phyloP scores from a whole-genome alignment of 306 rosid genomes.

The Sesbania bispinosa region DNA sequence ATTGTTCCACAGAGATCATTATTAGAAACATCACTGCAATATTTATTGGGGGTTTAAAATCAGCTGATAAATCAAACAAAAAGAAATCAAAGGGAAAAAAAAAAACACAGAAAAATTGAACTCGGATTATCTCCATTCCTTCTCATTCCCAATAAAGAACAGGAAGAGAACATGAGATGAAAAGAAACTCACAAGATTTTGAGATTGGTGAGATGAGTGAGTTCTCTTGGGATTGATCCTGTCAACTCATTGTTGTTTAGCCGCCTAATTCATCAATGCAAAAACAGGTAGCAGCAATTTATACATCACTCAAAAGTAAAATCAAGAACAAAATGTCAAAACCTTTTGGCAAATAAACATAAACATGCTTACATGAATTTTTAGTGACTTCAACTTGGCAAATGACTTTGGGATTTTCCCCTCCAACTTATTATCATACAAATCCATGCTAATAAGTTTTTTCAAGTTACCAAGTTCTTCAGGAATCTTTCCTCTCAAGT shows the following conservation, averaged over 20 bases:
- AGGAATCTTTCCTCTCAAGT: conserved; percentile 72
- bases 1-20: conserved; percentile 91
- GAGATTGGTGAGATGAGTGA: conserved; percentile 64
- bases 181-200: conserved; percentile 68
- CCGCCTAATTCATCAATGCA: conserved; percentile 44
- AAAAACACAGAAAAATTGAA: background rate
- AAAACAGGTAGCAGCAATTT: conserved; percentile 4
- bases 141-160: background rate
- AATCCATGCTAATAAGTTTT: conserved; percentile 79
- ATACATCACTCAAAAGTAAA: conserved; percentile 3
- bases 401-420: conserved; percentile 82
- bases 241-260: conserved; percentile 74
- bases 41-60: background rate
- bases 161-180: background rate
- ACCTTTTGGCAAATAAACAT: conserved; percentile 4
- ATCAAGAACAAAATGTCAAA: background rate
- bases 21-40: conserved; percentile 84
- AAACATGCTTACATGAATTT: conserved; percentile 67
- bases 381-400: conserved; percentile 75
- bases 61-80: background rate
- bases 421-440: conserved; percentile 75
- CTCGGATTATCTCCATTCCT: background rate
- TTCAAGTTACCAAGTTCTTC: conserved; percentile 68
- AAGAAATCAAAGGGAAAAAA: background rate
- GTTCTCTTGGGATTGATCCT: conserved; percentile 87